Evolutionary conservation across 164 flowering plant species (phyloP), one percentile per base, ranked within the genome.

Genomic region (Liquidambar formosana): DNA sequence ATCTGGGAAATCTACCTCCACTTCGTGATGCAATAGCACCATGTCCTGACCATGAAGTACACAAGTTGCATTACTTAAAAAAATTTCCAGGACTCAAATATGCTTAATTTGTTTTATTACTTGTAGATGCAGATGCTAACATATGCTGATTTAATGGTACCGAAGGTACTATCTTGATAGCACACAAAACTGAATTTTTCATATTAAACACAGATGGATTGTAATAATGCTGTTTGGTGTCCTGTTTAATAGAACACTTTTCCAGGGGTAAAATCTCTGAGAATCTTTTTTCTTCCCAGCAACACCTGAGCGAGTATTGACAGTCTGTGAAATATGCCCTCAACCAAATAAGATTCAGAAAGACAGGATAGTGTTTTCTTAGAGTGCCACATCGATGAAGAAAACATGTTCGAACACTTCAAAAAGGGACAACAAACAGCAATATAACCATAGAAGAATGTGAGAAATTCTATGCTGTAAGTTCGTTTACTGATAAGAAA

Each of bases 21-120:
- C 78, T 83, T 93, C 92, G 63, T 95, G 97, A 78, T 95, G 89
- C 78, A 93, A 71, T 71, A 95, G 88, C 65, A 95, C 98, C 99
- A 95, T 95, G 72, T 93, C 99, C 99, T 91, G 77, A 33, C 41
- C 38, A 65, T 26, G 43, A 48, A 69, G 38, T 45, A 64, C 25
- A 53, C 43, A 22, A 47, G 16, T n/a, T n/a, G 13, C 23, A 14
- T 5, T 18, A 14, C 27, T 14, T 33, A n/a, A 4, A 54, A 8
- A 16, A 41, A n/a, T 28, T n/a, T n/a, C n/a, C n/a, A n/a, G n/a
- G n/a, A 61, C 64, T 10, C 44, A 59, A 59, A 12, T 59, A 54
- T 54, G 33, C 58, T 54, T 51, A 11, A 54, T 54, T 10, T 6
- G 27, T 1, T 54, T 23, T 26, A 8, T 22, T 25, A 51, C 9